Conservation (phyloP, 345 rosid genomes). For the Lepidium sativum region DNA sequence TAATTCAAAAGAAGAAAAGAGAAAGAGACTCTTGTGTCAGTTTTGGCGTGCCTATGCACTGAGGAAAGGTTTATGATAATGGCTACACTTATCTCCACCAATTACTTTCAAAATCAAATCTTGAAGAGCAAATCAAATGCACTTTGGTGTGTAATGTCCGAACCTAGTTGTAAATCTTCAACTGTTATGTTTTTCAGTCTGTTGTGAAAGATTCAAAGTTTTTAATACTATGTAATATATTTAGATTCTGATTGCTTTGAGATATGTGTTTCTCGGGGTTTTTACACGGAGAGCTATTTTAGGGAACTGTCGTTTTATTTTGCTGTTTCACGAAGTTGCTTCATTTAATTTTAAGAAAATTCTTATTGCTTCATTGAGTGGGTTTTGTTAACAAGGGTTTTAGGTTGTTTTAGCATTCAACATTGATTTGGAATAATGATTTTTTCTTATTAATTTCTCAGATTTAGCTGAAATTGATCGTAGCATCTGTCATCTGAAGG, state of each 20-base stretch:
- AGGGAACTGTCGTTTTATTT: neutral
- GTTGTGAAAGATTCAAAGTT: neutral
- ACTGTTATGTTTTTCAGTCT: neutral
- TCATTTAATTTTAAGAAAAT: neutral
- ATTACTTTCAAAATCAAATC: neutral
- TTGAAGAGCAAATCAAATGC: neutral
- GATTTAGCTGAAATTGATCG: no score
- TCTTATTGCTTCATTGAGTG: neutral
- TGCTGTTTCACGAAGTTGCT: neutral
- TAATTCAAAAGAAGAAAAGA: neutral
- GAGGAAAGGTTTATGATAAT: neutral
- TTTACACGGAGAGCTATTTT: slow-evolving; percentile 6
- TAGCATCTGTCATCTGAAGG: no score
- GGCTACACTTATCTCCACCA: neutral
- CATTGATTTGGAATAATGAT: no score
- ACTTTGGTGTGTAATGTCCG: neutral
- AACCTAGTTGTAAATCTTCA: neutral
- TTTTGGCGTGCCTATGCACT: neutral
- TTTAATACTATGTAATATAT: neutral
- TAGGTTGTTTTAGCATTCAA: no score
- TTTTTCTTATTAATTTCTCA: no score
- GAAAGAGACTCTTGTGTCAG: neutral
- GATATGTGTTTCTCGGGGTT: neutral
- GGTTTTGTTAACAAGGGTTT: neutral
- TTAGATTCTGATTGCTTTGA: neutral